These are phyloP conservation scores for Trifolium repens DNA, from an alignment of 306 rosid genomes.

Conservation along the genomic window DNA sequence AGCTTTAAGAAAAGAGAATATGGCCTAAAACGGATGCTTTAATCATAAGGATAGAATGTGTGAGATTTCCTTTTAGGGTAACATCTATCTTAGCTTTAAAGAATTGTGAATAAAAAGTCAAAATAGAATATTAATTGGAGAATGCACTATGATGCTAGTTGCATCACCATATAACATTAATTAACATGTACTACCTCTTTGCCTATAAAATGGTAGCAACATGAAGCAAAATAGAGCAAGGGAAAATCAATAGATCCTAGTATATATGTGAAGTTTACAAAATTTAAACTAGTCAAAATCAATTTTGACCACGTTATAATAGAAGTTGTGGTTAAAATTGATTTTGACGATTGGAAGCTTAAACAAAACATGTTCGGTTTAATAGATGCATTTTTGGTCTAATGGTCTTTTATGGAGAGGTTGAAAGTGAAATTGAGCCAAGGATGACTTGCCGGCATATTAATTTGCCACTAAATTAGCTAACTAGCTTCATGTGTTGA, in stretches of 20 bases:
- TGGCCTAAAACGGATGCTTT: background rate
- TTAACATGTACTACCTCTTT: background rate
- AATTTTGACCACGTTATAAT: background rate
- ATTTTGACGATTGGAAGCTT: too few species aligned
- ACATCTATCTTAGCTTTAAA: conserved; percentile 22
- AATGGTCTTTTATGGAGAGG: conserved; percentile 47
- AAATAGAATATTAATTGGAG: conserved; percentile 1
- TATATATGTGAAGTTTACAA: background rate
- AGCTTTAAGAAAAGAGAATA: conserved; percentile 9
- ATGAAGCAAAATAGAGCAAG: background rate
- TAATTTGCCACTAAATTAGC: background rate
- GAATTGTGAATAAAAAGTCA: conserved; percentile 11
- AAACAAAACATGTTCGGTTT: too few species aligned
- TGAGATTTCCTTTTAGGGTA: conserved; percentile 1
- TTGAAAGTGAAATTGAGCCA: conserved; percentile 50
- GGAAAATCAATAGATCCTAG: background rate
- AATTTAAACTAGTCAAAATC: background rate
- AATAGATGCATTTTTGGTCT: background rate
- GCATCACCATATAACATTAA: conserved; percentile 28
- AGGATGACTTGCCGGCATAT: conserved; percentile 57
- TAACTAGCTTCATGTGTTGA: background rate
- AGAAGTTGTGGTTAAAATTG: too few species aligned
- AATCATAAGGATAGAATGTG: background rate
- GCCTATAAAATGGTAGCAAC: conserved; percentile 35
- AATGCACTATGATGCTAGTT: conserved; percentile 7